Percentiles rank a stretch among this genome's conserved stretches.
These are phyloP conservation scores for Dendryphion nanum DNA, from an alignment of 2,329 filamentous ascomycete genomes.

Conservation along the genomic window DNA sequence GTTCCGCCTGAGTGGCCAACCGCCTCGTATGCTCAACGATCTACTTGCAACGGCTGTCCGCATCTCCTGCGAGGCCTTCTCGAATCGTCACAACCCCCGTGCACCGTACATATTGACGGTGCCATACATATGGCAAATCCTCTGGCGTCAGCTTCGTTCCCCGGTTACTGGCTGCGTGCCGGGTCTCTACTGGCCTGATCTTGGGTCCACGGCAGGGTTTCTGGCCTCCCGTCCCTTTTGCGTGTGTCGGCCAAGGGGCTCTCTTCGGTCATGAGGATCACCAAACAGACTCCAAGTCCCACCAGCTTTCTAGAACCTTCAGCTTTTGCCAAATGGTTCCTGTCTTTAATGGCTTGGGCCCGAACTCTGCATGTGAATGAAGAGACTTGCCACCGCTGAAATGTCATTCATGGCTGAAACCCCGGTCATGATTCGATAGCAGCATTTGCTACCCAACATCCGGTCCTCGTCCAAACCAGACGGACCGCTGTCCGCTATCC, in stretches of 20 bases:
- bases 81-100: slow-evolving; percentile 31
- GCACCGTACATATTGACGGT: slow-evolving; percentile 25
- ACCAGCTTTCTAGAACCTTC: slow-evolving; percentile 10
- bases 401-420: slow-evolving; percentile 5
- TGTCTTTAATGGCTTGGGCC: slow-evolving; percentile 10
- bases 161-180: slow-evolving; percentile 26
- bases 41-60: slow-evolving; percentile 20
- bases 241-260: slow-evolving; percentile 23
- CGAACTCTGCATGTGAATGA: slow-evolving; percentile 16
- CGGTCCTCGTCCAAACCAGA: slow-evolving; percentile 11
- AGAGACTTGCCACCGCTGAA: slow-evolving; percentile 7
- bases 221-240: slow-evolving; percentile 13
- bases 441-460: slow-evolving; percentile 17
- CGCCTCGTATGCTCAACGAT: slow-evolving; percentile 22
- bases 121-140: slow-evolving; percentile 23
- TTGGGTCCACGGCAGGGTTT: slow-evolving; percentile 11
- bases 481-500: slow-evolving; percentile 13
- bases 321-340: slow-evolving; percentile 12
- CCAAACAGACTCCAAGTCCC: slow-evolving; percentile 12
- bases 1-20: slow-evolving; percentile 14
- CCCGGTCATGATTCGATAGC: slow-evolving; percentile 9
- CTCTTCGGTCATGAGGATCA: slow-evolving; percentile 25
- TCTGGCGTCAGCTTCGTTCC: slow-evolving; percentile 20
- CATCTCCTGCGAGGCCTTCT: slow-evolving; percentile 26
- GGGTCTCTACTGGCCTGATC: slow-evolving; percentile 15